phyloP scores from a whole-genome alignment of 352 stramenopile genomes.

The Phytophthora multivora region DNA sequence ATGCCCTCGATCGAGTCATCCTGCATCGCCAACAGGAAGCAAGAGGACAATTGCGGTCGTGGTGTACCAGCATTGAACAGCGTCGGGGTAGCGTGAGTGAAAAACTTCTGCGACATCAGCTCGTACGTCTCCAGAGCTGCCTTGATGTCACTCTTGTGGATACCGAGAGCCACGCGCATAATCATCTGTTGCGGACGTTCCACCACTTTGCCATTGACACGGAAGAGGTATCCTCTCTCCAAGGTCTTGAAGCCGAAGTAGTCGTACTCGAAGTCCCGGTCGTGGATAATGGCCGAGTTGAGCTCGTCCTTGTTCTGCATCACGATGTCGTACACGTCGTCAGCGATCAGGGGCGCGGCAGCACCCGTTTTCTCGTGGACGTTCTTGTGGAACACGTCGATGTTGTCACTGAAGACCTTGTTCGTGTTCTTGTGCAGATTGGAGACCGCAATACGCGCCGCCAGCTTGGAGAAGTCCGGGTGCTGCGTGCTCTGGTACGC shows the following conservation, averaged over 20 bases:
- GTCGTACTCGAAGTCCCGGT: conserved; percentile 98
- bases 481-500: conserved; percentile 98
- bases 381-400: conserved; percentile 95
- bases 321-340: conserved; percentile 96
- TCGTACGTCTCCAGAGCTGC: conserved; percentile 97
- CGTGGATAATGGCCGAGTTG: conserved; percentile 97
- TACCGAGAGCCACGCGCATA: conserved; percentile 98
- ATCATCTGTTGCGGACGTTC: conserved; percentile 99
- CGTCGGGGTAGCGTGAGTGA: conserved; percentile 99
- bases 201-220: conserved; percentile 94
- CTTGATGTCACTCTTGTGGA: conserved; percentile 97
- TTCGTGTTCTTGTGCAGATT: conserved; percentile 99
- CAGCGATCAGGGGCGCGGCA: conserved; percentile 92
- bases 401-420: conserved; percentile 95
- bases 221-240: conserved; percentile 97
- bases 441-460: conserved; percentile 97
- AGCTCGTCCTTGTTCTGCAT: conserved; percentile 96
- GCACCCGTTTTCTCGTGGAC: conserved; percentile 96
- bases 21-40: conserved; percentile 98
- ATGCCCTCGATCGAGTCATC: conserved; percentile 99
- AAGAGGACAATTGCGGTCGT: conserved; percentile 98
- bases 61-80: conserved; percentile 99
- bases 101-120: conserved; percentile 96
- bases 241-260: conserved; percentile 99
- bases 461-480: conserved; percentile 98